phyloP scores from a whole-genome alignment of 345 rosid species.

The Brassica rapa region DNA sequence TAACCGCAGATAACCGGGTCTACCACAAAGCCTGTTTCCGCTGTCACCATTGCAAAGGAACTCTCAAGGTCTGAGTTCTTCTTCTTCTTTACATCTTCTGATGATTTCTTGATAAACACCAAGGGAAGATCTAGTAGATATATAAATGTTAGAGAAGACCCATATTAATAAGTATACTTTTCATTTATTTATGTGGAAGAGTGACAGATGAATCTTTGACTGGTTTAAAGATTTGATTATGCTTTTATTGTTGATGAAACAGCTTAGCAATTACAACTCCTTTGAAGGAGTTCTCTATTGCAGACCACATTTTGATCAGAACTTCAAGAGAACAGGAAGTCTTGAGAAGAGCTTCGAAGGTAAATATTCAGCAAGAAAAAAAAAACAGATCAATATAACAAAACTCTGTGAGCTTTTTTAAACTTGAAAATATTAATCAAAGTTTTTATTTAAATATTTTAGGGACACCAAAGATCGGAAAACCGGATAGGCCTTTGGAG shows the following conservation, averaged over 20 bases:
- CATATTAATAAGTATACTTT: conserved; percentile 27
- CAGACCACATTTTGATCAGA: conserved; percentile 97
- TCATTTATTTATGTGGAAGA: not conserved
- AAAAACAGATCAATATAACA: not conserved
- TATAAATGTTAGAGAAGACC: not conserved
- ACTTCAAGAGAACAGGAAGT: conserved; percentile 95
- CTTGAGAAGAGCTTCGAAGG: conserved; percentile 98
- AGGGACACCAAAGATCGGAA: conserved; percentile 81
- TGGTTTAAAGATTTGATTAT: not conserved
- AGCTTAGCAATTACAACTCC: conserved; percentile 97
- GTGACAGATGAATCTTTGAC: conserved; percentile 15
- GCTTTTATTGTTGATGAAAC: conserved; percentile 39
- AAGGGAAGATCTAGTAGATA: conserved; percentile 26
- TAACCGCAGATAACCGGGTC: conserved; percentile 91
- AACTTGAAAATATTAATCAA: not conserved
- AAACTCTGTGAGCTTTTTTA: not conserved
- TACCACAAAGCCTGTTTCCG: conserved; percentile 97
- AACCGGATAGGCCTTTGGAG: conserved; percentile 72
- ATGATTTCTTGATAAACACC: not conserved
- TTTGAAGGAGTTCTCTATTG: conserved; percentile 96
- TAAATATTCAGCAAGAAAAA: conserved; percentile 13
- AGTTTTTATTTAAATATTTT: not conserved
- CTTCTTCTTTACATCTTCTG: not conserved
- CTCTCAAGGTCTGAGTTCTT: conserved; percentile 70
- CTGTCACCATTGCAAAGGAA: conserved; percentile 99